A percentile compares a stretch with the other conserved stretches of the same genome.
These are phyloP conservation scores for Fusarium compactum DNA, from an alignment of 2,329 filamentous ascomycete species.

Conservation along the genomic window DNA sequence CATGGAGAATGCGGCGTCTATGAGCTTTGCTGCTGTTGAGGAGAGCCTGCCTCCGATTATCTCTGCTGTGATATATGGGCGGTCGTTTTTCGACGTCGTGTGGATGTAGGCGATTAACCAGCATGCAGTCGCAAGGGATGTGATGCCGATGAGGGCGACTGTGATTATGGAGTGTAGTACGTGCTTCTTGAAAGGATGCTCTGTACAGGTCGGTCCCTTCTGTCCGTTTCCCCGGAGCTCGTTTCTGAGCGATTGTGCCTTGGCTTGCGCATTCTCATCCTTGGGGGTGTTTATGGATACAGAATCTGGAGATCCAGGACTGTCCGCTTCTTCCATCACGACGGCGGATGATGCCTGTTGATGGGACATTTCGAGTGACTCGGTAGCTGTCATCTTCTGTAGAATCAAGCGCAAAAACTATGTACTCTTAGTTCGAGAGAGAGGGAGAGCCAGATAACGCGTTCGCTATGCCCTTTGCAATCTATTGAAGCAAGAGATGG, in stretches of 20 bases:
- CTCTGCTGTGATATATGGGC: slow-evolving; percentile 16
- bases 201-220: neutral
- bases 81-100: neutral
- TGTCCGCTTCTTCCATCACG: neutral
- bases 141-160: neutral
- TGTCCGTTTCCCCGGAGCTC: neutral
- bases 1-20: slow-evolving; percentile 33
- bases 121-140: neutral
- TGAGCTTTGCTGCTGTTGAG: slow-evolving; percentile 29
- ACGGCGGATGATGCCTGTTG: neutral
- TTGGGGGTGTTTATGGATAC: neutral
- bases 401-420: neutral
- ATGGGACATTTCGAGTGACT: neutral
- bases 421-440: neutral
- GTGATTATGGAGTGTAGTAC: slow-evolving; percentile 28
- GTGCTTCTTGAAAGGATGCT: slow-evolving; percentile 19
- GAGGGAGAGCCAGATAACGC: no score
- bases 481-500: no score
- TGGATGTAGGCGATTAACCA: slow-evolving; percentile 28
- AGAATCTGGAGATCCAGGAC: neutral
- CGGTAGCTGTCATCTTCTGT: neutral
- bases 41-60: slow-evolving; percentile 17
- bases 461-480: neutral
- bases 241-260: neutral
- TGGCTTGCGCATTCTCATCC: neutral